Percentiles rank a stretch among this genome's conserved stretches.
These are phyloP conservation scores for Aspergillus felis DNA, from an alignment of 2,329 filamentous ascomycete genomes.

Conservation along the genomic window DNA sequence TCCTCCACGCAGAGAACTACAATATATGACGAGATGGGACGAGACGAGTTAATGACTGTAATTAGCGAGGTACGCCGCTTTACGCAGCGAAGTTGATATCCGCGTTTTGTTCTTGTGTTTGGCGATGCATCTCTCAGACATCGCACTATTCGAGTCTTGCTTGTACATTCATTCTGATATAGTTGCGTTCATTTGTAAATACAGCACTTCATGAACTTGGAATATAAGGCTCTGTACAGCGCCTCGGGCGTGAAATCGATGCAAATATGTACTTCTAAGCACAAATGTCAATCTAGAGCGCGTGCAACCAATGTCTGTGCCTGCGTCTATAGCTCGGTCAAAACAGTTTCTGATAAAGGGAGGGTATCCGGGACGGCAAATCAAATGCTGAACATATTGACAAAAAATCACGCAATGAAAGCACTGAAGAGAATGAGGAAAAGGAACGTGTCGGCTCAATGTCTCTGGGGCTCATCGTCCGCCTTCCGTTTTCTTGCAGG, in stretches of 20 bases:
- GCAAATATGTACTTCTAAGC: not conserved
- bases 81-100: not conserved
- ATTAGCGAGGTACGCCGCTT: not conserved
- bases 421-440: not conserved
- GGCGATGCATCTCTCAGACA: not conserved
- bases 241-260: not conserved
- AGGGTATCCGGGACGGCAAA: constrained; percentile 3
- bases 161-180: not conserved
- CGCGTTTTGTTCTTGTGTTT: not conserved
- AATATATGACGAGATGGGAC: constrained; percentile 58
- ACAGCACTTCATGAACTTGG: not conserved
- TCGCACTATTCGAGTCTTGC: not conserved
- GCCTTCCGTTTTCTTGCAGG: constrained; percentile 28
- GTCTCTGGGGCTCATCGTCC: constrained; percentile 22
- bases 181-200: constrained; percentile 14
- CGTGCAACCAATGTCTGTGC: not conserved
- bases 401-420: constrained; percentile 5
- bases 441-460: constrained; percentile 4
- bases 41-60: not conserved
- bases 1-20: constrained; percentile 93
- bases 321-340: not conserved
- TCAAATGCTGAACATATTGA: not conserved
- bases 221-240: not conserved
- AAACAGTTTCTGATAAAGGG: not conserved
- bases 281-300: not conserved